Base-by-base conservation (phyloP, 257 asterid genomes). In the Phtheirospermum japonicum region DNA sequence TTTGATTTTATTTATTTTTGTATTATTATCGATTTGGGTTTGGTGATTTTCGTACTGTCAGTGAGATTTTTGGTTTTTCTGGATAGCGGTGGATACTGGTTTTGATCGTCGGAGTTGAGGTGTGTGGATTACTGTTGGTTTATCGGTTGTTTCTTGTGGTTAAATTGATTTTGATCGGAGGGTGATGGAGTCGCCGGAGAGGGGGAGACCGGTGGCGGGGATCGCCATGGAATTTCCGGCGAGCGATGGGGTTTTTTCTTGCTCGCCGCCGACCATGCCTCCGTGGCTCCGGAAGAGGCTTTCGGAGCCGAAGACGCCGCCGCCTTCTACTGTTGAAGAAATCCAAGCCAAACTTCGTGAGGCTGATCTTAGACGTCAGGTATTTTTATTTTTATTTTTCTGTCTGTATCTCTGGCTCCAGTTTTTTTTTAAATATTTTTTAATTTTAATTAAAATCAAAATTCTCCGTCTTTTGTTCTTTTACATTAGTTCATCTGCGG, bases 351-450 rank as follows among this genome's bases (percentile, higher is more conserved):
- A 87, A 79, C 95, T 93, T 63, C 94, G 82, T 4, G 85, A 77
- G 61, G 99, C 99, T 62, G 83, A 85, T 77, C 82, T 87, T 73
- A 89, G 99, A 30, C 91, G 97, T 31, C 95, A 85, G 96, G 99
- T 93, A 20, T 51, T 46, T 34, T 36, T 33, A 49, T 45, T 30
- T 2, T 32, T 4, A 36, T 43, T 23, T 48, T 5, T 19, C 28
- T 28, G n/a, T 23, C 48, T 61, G 31, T 51, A n/a, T n/a, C n/a
- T n/a, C n/a, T n/a, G n/a, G n/a, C n/a, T n/a, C n/a, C n/a, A n/a
- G n/a, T n/a, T n/a, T n/a, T n/a, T n/a, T n/a, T n/a, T n/a, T n/a
- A n/a, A n/a, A n/a, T n/a, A n/a, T n/a, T n/a, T n/a, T n/a, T n/a
- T n/a, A n/a, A n/a, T n/a, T n/a, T 33, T 33, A 33, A 33, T 2